Evolutionary conservation across 2,329 filamentous ascomycete genomes (phyloP), one percentile per base, ranked within the genome.

Genomic region (Colletotrichum chlorophyti): DNA sequence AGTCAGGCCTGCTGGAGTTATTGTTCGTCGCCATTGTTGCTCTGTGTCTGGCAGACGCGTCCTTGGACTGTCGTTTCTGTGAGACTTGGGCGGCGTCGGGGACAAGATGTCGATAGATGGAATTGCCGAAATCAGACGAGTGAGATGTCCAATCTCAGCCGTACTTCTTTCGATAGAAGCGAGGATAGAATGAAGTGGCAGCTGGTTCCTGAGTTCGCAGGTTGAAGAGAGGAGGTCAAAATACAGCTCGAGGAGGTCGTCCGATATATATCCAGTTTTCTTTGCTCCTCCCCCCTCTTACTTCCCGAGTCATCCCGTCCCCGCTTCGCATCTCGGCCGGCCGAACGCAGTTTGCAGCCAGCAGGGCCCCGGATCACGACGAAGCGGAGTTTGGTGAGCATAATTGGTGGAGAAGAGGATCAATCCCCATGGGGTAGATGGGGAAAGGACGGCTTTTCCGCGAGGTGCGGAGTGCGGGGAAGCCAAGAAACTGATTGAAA

Each of bases 391-490:
- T 23, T 40, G 41, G 6, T 42, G 40, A 29, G 48, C 21, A 31
- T 58, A 53, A 58, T 58, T 53, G 48, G 48, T 53, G 54, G 54
- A 47, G 54, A 53, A 37, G 40, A 29, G 7, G 8, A 27, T 17
- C 19, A 17, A 7, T 53, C 40, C 54, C 54, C 54, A 47, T 58
- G 54, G 54, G 54, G 54, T 47, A 47, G 41, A 58, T 53, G 54
- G 48, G 48, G 41, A 24, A 46, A n/a, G 19, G 41, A 41, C 48
- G 49, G 54, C 54, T 58, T 58, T 53, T 58, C 54, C 54, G 47
- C 53, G 17, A 26, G 32, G 24, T 57, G 38, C 38, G 46, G 54
- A 53, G 54, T 58, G 54, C 54, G 54, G 54, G 54, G 54, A 53
- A 58, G 48, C 54, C 54, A 53, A 53, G 53, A 37, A 32, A 17